Percentiles rank a stretch among this genome's conserved stretches.
Conservation (phyloP, 2,329 filamentous ascomycete genomes). For the Fusarium udum region DNA sequence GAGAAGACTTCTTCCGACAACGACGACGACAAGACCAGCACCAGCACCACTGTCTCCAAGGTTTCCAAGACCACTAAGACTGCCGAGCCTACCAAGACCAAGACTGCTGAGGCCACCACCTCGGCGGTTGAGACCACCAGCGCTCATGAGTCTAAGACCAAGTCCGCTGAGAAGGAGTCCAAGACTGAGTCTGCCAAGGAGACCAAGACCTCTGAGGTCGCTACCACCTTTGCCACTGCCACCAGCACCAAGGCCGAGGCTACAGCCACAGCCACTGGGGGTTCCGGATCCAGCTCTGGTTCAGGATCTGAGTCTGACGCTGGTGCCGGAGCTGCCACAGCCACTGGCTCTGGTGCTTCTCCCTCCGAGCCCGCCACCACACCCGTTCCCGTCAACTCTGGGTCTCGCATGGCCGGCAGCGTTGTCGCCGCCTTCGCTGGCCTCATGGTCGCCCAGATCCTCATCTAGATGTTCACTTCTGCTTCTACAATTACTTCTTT, state of each 20-base stretch:
- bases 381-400: slow-evolving; percentile 40
- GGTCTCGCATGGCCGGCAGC: slow-evolving; percentile 43
- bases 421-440: slow-evolving; percentile 43
- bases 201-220: slow-evolving; percentile 15
- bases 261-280: slow-evolving; percentile 21
- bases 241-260: slow-evolving; percentile 10
- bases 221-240: slow-evolving; percentile 35
- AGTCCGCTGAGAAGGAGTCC: slow-evolving; percentile 7
- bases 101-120: slow-evolving; percentile 15
- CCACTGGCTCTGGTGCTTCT: slow-evolving; percentile 15
- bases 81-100: slow-evolving; percentile 30
- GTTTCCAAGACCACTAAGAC: slow-evolving; percentile 27
- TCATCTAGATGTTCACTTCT: slow-evolving; percentile 44
- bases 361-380: slow-evolving; percentile 16
- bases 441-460: slow-evolving; percentile 44
- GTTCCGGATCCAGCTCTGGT: slow-evolving; percentile 33
- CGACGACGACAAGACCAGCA: slow-evolving; percentile 33
- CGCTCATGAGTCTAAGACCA: slow-evolving; percentile 26
- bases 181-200: slow-evolving; percentile 14
- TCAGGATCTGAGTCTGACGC: slow-evolving; percentile 15
- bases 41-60: slow-evolving; percentile 28
- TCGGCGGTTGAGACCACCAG: slow-evolving; percentile 20
- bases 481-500: slow-evolving; percentile 39
- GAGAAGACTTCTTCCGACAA: slow-evolving; percentile 49
- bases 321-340: slow-evolving; percentile 17